Evolutionary conservation across 257 asterid genomes (phyloP), one percentile per base, ranked within the genome.

Genomic region (Catharanthus roseus): DNA sequence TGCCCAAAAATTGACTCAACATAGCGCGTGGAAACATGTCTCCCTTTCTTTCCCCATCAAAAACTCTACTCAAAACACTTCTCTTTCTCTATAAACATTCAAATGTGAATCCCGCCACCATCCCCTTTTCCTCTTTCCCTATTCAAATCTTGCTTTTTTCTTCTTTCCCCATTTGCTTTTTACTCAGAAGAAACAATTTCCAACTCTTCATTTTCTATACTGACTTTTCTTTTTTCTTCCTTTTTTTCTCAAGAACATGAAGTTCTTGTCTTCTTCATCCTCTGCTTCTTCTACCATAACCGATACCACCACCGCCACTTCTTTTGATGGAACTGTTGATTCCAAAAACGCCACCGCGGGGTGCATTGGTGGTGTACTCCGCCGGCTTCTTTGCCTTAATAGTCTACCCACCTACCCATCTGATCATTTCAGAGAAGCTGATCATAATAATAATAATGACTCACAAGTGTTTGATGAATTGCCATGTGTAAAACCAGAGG

Each of bases 361-460:
- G 7, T 85, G 92, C 50, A 75, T 91, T 1, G 53, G 82, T 7
- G 78, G 85, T 41, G 75, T 91, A 23, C 24, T 91, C 7, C 88
- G 95, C 3, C 81, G 93, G 0, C 84, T 90, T 21, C 90, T 90
- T 41, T 87, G 97, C 66, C 77, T 85, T 21, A 83, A 61, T 23
- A 73, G 41, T 54, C 82, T 82, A 33, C 83, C 89, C 1, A 45
- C 85, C 66, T 56, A 69, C 33, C 68, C 75, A 0, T 60, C 69
- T 15, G 69, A 71, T 45, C 75, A 71, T 23, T 36, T 65, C 28
- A 65, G 23, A 39, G 50, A 38, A 39, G 21, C 3, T 5, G 55
- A 42, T 13, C 26, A 5, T 5, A 24, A 42, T 1, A 11, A 5
- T 2, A 33, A 26, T 1, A 19, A 39, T 16, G n/a, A 8, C 53